Base-by-base conservation (phyloP, 805 yeast species). In the Pichia pseudocactophila region DNA sequence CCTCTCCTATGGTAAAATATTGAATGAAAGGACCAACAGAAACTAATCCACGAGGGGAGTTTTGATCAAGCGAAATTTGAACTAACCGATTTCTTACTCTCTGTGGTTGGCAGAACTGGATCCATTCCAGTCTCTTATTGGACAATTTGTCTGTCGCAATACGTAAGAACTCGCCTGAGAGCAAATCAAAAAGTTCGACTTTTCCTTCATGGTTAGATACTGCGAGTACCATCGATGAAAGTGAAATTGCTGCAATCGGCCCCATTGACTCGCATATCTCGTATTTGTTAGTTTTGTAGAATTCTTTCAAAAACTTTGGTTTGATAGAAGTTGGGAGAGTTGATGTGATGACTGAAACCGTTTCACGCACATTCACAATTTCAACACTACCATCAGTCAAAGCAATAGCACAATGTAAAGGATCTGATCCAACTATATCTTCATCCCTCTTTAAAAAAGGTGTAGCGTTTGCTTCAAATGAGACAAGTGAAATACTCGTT, bases 1-100 rank as follows among this genome's bases (percentile, higher is more conserved):
- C 50, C 28, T 65, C 68, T 1, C 76, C 78, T 58, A 70, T 67
- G 42, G 65, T 68, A 49, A 73, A 73, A 48, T 69, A 69, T 45
- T 71, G 76, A 1, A 69, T 56, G 2, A 60, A 48, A 22, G 70
- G 64, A 0, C 73, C 75, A 47, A 66, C 60, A 1, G 64, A 48
- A 2, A 68, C 53, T 2, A 72, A 48, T 7, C 78, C 78, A 31
- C 53, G 45, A 3, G 56, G 45, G 4, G 35, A 32, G 8, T 40
- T 40, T 35, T 57, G 57, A 41, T 59, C 58, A 15, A 48, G 11
- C 51, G 39, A 36, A 2, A 43, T 16, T 35, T 43, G 38, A 13
- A 43, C 35, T 19, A 33, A 18, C 25, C 37, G 26, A 19, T 43
- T 35, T n/a, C 20, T 12, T 19, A 39, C 13, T 15, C 37, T 30